These are phyloP conservation scores for Lignosus rhinocerotis DNA, from an alignment of 1,284 basidiomycete species.

Conservation along the genomic window DNA sequence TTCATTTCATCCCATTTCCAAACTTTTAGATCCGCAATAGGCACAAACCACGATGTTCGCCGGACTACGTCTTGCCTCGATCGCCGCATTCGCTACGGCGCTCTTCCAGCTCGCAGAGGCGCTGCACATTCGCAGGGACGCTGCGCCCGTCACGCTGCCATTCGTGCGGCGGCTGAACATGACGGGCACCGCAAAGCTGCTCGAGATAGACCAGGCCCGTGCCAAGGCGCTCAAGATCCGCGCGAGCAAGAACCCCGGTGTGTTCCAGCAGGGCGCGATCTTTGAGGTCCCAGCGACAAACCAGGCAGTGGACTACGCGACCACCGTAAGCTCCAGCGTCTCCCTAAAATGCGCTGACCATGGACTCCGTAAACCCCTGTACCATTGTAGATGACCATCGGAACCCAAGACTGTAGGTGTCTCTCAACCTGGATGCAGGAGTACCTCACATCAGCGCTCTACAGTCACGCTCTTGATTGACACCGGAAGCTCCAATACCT, in stretches of 20 bases:
- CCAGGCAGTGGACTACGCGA: slow-evolving; percentile 26
- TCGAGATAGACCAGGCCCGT: slow-evolving; percentile 26
- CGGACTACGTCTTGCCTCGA: not conserved
- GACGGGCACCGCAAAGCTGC: slow-evolving; percentile 20
- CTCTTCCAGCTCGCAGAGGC: not conserved
- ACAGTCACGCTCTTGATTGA: slow-evolving; percentile 25
- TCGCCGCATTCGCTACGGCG: not conserved
- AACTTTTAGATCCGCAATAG: not conserved
- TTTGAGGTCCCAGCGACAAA: slow-evolving; percentile 24
- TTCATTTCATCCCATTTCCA: not conserved
- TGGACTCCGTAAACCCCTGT: not conserved
- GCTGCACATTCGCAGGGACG: slow-evolving; percentile 11
- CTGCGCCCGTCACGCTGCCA: slow-evolving; percentile 22
- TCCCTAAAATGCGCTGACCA: not conserved
- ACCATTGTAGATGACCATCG: slow-evolving; percentile 21
- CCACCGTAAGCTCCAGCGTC: slow-evolving; percentile 18
- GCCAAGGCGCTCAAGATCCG: slow-evolving; percentile 19
- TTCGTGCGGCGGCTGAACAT: slow-evolving; percentile 25
- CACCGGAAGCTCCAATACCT: slow-evolving; percentile 53
- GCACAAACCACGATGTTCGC: slow-evolving; percentile 9
- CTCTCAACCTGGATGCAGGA: not conserved
- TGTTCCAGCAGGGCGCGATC: slow-evolving; percentile 4
- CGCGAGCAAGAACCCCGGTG: not conserved
- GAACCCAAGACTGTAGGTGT: slow-evolving; percentile 23
- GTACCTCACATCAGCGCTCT: not conserved